phyloP scores from a whole-genome alignment of 345 rosid species.

The Noccaea caerulescens region DNA sequence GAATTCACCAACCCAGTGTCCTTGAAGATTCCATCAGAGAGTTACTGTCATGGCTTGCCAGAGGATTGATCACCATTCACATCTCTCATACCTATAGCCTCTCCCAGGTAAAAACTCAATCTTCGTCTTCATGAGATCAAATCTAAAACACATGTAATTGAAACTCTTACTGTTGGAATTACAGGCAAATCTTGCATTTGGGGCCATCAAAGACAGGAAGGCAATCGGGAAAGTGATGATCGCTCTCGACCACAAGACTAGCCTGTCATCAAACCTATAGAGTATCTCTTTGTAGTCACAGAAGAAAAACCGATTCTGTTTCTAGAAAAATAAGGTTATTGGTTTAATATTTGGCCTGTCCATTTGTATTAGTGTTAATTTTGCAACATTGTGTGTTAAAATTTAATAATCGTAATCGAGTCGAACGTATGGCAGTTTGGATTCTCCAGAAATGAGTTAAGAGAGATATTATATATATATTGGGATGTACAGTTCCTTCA shows the following conservation, averaged over 20 bases:
- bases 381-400: slow-evolving; percentile 1
- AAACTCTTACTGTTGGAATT: neutral
- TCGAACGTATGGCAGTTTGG: neutral
- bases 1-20: slow-evolving; percentile 59
- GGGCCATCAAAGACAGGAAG: slow-evolving; percentile 80
- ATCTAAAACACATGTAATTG: neutral
- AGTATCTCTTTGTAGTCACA: slow-evolving; percentile 1
- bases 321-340: slow-evolving; percentile 22
- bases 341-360: neutral
- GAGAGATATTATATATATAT: neutral
- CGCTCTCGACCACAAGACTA: slow-evolving; percentile 49
- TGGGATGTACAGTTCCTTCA: slow-evolving; percentile 31
- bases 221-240: slow-evolving; percentile 92
- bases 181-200: slow-evolving; percentile 86
- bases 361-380: neutral
- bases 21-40: slow-evolving; percentile 74
- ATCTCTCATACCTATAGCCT: slow-evolving; percentile 72
- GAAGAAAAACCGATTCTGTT: neutral
- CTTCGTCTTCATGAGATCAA: neutral
- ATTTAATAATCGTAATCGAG: neutral
- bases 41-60: slow-evolving; percentile 78
- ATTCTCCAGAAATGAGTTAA: neutral
- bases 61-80: slow-evolving; percentile 67
- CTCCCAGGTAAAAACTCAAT: slow-evolving; percentile 58
- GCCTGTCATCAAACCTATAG: slow-evolving; percentile 67